Base-by-base conservation (phyloP, 306 rosid genomes). In the Biancaea sappan region DNA sequence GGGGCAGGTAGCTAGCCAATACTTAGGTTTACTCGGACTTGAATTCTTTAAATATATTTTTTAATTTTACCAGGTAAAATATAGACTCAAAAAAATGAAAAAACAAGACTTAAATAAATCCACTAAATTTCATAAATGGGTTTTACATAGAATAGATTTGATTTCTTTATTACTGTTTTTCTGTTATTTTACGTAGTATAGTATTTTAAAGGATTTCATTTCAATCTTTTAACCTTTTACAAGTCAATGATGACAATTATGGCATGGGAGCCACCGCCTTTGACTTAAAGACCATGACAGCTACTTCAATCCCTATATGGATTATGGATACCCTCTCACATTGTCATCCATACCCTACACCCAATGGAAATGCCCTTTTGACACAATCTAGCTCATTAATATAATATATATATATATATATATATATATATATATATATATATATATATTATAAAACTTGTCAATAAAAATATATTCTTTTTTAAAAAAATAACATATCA, bases 221-320 rank as follows among this genome's bases (percentile, higher is more conserved):
- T n/a, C n/a, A n/a, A n/a, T 51, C 37, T 43, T 29, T 21, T 65
- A 6, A 10, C 21, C 25, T 37, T 54, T 54, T 66, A n/a, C 5
- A 48, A 29, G 70, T 69, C 52, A 81, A 83, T 53, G 77, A 80
- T 46, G 69, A 60, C 32, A 38, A 60, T 62, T 35, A 62, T 62
- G 68, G 60, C 5, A 35, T 57, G 76, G 69, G 70, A 56, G 47
- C 31, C 79, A 80, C 64, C 76, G 84, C 50, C 59, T 60, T 83
- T 34, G 72, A 69, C 73, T 12, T 74, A 1, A 29, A 77, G 80
- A 25, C 24, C 76, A 69, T 74, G 89, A 81, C 81, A 73, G 78
- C 80, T 69, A 58, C 85, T 2, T n/a, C n/a, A n/a, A n/a, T n/a
- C n/a, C 43, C 51, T 69, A n/a, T 76, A 63, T 60, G 56, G 59